Base-by-base conservation (phyloP, 805 yeast genomes). In the Nakazawaea pomicola region DNA sequence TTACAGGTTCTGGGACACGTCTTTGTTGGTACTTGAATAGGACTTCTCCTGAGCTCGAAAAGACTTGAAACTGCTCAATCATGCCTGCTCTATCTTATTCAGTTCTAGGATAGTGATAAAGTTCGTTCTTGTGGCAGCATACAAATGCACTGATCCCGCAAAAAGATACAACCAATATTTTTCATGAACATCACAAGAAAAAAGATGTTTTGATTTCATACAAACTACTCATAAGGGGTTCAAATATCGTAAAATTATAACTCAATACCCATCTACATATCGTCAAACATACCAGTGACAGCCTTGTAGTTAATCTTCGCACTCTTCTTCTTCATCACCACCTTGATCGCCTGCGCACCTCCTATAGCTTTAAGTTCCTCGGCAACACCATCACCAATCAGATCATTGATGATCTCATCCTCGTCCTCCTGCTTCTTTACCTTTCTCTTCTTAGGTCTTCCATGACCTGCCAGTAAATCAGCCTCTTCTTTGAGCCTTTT, bases 231-330 rank as follows among this genome's bases (percentile, higher is more conserved):
- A 23, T n/a, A n/a, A n/a, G n/a, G n/a, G n/a, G n/a, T n/a, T n/a
- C n/a, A n/a, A n/a, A n/a, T n/a, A n/a, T n/a, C n/a, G n/a, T 24
- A 11, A 24, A 11, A 24, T n/a, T 31, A 31, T 17, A 31, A 16
- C 2, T 9, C 12, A 15, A 9, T 31, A 6, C 10, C 17, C 8
- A 12, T 9, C 32, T 34, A 29, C 28, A 15, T 15, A 30, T 34
- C 39, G 29, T 56, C 58, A 34, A 63, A 72, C 48, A 74, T 57
- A 45, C 71, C 76, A 47, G 80, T 81, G 40, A 91, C 75, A 4
- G 91, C 89, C 36, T 74, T 80, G 59, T 93, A 93, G 60, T 93
- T 93, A 60, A 93, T 84, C 68, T 93, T 93, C 63, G 82, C 84
- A 20, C 96, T 86, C 54, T 86, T 81, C 60, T 80, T 83, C 49